Conservation (phyloP, 192 early-diverging fungal genomes). For the Rhizophagus clarus region DNA sequence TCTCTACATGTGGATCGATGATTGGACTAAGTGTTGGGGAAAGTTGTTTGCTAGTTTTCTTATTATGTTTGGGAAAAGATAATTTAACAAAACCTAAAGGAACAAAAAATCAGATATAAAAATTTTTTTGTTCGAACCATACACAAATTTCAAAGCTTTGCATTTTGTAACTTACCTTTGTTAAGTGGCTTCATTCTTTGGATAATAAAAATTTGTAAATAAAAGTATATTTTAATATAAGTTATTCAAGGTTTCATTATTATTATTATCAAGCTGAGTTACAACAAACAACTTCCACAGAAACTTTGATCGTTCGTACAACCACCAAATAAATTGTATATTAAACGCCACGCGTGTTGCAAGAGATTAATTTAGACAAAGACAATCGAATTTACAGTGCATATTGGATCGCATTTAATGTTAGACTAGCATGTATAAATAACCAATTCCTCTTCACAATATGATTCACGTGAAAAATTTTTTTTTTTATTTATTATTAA, state of each 20-base stretch:
- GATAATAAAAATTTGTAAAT: background rate
- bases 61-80: background rate
- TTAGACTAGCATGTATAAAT: too few species aligned
- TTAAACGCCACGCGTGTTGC: background rate
- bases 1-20: background rate
- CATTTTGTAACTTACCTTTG: background rate
- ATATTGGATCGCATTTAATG: too few species aligned
- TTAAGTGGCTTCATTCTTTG: background rate
- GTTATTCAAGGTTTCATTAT: background rate
- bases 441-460: too few species aligned
- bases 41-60: slow-evolving; percentile 7
- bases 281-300: background rate
- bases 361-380: background rate
- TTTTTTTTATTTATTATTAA: too few species aligned
- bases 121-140: background rate
- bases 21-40: background rate
- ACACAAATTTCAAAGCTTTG: background rate
- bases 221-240: background rate
- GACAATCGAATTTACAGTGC: too few species aligned
- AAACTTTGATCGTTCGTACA: background rate
- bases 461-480: too few species aligned
- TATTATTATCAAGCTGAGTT: background rate
- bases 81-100: slow-evolving; percentile 15
- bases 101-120: background rate
- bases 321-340: background rate